Evolutionary conservation across 2,329 filamentous ascomycete species (phyloP).

Genomic region (Fusarium ramigenum): DNA sequence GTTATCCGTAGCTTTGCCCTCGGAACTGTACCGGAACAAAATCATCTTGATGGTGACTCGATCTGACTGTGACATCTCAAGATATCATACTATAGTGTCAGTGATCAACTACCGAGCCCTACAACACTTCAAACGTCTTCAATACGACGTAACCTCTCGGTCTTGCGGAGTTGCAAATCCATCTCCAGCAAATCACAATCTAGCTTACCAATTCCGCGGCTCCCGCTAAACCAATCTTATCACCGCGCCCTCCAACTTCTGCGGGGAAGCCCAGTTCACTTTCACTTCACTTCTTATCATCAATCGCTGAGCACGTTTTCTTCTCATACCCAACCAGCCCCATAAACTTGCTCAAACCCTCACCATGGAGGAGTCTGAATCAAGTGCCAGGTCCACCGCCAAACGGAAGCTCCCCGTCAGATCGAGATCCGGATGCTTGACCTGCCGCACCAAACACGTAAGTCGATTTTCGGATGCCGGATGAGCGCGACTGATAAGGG

Average conservation of each 20-base stretch:
- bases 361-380: neutral
- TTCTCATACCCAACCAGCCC: too few species aligned
- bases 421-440: slow-evolving; percentile 30
- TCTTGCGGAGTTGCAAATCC: neutral
- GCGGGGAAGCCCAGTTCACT: slow-evolving; percentile 20
- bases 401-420: slow-evolving; percentile 21
- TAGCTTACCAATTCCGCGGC: neutral
- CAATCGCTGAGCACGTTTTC: slow-evolving; percentile 5
- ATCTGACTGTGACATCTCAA: neutral
- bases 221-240: slow-evolving; percentile 20
- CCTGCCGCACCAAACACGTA: slow-evolving; percentile 31
- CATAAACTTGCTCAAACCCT: neutral
- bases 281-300: neutral
- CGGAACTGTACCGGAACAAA: neutral
- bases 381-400: neutral
- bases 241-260: slow-evolving; percentile 8
- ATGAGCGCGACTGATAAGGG: neutral
- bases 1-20: neutral
- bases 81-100: neutral
- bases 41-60: fast-evolving
- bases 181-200: neutral
- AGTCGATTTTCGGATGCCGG: neutral
- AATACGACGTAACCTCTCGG: neutral
- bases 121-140: neutral
- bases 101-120: neutral